Evolutionary conservation across 108 stramenopile genomes (phyloP).

Genomic region (Cyclotella cryptica): DNA sequence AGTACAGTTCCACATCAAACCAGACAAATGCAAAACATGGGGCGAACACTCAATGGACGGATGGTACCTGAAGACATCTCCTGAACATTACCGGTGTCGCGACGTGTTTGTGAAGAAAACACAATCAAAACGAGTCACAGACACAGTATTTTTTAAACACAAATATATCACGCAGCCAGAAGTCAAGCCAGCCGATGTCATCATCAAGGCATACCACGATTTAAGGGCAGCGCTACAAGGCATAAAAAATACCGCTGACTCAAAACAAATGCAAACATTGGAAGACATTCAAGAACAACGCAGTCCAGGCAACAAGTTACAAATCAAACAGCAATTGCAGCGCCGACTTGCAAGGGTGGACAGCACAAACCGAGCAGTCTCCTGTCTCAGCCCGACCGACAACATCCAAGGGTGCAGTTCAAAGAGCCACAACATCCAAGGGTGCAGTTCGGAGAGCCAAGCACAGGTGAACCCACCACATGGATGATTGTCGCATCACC

Average conservation of each 20-base stretch:
- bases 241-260: background rate
- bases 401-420: slow-evolving; percentile 9
- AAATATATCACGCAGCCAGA: slow-evolving; percentile 18
- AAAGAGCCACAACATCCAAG: background rate
- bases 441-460: no score
- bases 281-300: slow-evolving; percentile 4
- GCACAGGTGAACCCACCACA: no score
- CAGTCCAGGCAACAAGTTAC: slow-evolving; percentile 5
- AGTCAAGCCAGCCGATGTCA: slow-evolving; percentile 13
- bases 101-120: slow-evolving; percentile 11
- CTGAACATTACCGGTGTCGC: slow-evolving; percentile 34
- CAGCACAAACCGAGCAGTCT: background rate
- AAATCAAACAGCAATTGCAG: slow-evolving; percentile 7
- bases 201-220: slow-evolving; percentile 10
- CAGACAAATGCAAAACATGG: slow-evolving; percentile 25
- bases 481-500: slow-evolving; percentile 25
- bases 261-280: background rate
- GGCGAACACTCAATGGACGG: slow-evolving; percentile 12
- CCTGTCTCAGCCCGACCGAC: background rate
- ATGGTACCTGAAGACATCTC: slow-evolving; percentile 24
- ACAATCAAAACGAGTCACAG: slow-evolving; percentile 19
- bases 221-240: background rate
- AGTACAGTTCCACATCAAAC: slow-evolving; percentile 21
- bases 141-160: slow-evolving; percentile 33
- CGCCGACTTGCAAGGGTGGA: slow-evolving; percentile 2